phyloP scores from a whole-genome alignment of 192 early-diverging fungal species.

The Nowakowskiella sp. region DNA sequence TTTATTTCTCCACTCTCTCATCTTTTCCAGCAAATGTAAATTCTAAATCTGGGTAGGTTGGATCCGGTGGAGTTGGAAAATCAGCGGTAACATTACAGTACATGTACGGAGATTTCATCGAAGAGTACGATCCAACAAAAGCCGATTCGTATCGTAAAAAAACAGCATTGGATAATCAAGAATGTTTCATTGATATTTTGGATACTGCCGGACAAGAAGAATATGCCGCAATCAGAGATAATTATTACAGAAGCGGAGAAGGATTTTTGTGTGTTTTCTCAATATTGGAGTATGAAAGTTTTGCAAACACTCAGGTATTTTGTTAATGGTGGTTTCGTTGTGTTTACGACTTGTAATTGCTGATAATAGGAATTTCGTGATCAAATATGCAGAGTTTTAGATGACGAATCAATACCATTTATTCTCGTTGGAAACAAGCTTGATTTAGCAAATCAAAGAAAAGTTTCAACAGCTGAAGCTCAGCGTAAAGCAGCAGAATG shows the following conservation, averaged over 20 bases:
- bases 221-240: conserved; percentile 82
- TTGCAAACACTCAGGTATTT: conserved; percentile 54
- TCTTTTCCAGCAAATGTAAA: too few relatives aligned
- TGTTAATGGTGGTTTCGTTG: neutral
- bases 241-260: conserved; percentile 78
- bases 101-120: conserved; percentile 90
- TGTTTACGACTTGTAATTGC: neutral
- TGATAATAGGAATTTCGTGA: conserved; percentile 67
- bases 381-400: conserved; percentile 75
- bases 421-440: conserved; percentile 77
- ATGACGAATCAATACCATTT: conserved; percentile 76
- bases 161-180: conserved; percentile 55
- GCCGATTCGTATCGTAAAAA: conserved; percentile 88
- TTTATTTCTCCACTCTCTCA: too few relatives aligned
- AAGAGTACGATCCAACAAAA: conserved; percentile 91
- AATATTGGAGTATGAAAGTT: conserved; percentile 69
- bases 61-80: conserved; percentile 84
- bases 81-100: conserved; percentile 81
- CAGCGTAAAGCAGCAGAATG: conserved; percentile 52
- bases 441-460: conserved; percentile 52
- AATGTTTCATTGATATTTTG: conserved; percentile 83
- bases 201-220: conserved; percentile 88
- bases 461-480: conserved; percentile 53
- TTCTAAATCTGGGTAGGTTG: too few relatives aligned
- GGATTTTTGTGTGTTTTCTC: conserved; percentile 83